These are phyloP conservation scores for Colletotrichum neosansevieriae DNA, from an alignment of 2,329 filamentous ascomycete genomes.

Conservation along the genomic window DNA sequence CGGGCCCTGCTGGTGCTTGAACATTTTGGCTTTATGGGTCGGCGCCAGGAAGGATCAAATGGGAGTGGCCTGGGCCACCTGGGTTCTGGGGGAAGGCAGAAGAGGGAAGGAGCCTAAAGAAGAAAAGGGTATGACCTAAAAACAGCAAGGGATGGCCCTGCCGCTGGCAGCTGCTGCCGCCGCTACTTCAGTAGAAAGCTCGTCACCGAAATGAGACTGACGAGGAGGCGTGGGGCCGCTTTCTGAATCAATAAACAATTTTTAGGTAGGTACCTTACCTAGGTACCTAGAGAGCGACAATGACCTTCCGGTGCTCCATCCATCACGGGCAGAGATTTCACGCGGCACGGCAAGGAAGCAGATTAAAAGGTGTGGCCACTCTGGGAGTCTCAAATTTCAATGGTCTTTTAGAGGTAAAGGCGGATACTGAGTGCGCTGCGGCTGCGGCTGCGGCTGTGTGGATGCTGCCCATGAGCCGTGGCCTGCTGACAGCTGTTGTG, in stretches of 20 bases:
- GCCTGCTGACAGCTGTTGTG: conserved; percentile 3
- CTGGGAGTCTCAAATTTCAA: no score
- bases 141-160: conserved; percentile 23
- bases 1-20: not conserved
- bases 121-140: not conserved
- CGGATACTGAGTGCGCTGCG: not conserved
- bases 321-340: conserved; percentile 20
- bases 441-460: not conserved
- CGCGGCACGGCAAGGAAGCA: conserved; percentile 10
- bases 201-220: conserved; percentile 24
- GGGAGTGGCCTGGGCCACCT: conserved; percentile 21
- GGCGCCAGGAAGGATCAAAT: conserved; percentile 23
- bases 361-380: conserved; percentile 21
- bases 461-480: not conserved
- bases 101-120: conserved; percentile 25
- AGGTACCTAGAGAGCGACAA: not conserved
- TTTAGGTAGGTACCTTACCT: not conserved
- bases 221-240: conserved; percentile 18
- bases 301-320: not conserved
- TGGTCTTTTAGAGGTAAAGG: not conserved
- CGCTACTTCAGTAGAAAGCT: no score
- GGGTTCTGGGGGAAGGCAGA: conserved; percentile 26
- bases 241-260: conserved; percentile 28
- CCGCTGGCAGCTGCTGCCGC: not conserved
- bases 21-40: conserved; percentile 33